Base-by-base conservation (phyloP, 225 moss, liverwort and hornwort genomes). In the Pseudoscleropodium purum region DNA sequence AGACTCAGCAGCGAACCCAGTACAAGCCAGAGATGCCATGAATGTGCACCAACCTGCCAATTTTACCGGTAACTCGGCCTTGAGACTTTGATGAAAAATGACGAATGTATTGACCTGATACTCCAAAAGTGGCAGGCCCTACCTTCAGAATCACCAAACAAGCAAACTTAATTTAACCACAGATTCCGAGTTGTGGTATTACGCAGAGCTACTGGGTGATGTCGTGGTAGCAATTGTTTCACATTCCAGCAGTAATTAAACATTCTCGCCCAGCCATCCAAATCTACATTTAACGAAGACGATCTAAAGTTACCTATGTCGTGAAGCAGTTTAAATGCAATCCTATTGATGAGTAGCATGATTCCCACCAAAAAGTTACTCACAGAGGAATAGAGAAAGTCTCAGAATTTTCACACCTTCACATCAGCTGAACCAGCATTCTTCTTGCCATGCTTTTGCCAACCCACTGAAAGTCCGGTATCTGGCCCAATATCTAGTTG, bases 21-120 rank as follows among this genome's bases (percentile, higher is more conserved):
- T 61, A 16, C 49, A 66, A 82, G 60, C 61, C 79, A 18, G 67
- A 33, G 63, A 52, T 19, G 19, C n/a, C 49, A 62, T 23, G 34
- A 79, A 62, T 41, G 19, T 74, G 54, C 27, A 92, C 91, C 74
- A 87, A 97, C 96, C 97, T 97, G 91, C 98, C 98, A 87, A 98
- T 86, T 94, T 98, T 99, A 75, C 94, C 95, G 64, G 96, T 95
- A 36, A 99, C 84, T 80, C 97, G 96, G 57, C 99, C 99, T 88
- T 97, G 97, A 72, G 97, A 99, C 92, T 94, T 95, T 41, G 95
- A 69, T 61, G 97, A 99, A 88, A 99, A 99, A 86, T 97, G 96
- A 62, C 97, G 97, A 83, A 95, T 92, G 75, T 96, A 99, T 90
- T 97, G 97, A 66, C 95, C 93, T 56, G 96, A 96, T 59, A 94